Base-by-base conservation (phyloP, 176 grass and related monocot species). In the Dactylis glomerata region DNA sequence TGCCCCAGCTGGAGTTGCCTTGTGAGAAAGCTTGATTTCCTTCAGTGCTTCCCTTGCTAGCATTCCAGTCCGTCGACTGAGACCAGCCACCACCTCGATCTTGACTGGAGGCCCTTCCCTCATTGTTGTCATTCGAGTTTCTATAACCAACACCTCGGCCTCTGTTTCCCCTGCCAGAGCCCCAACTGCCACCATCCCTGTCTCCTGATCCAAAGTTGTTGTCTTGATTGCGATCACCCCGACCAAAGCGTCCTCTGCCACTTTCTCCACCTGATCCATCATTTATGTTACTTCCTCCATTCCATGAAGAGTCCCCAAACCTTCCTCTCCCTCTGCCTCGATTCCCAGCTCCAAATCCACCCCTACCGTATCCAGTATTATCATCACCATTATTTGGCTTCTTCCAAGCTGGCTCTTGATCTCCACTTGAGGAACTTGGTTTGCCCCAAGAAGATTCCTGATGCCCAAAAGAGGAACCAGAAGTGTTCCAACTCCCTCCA, bases 361-460 rank as follows among this genome's bases (percentile, higher is more conserved):
- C 79, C 72, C 77, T 77, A 78, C 78, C 44, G 75, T 77, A 82
- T 82, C 58, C 83, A 86, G 41, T 64, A 40, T 83, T 78, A 79
- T 86, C 83, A 61, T 92, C 83, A 80, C 50, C 67, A 37, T 62
- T 61, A 12, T 81, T 89, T 76, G 83, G 75, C 51, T 76, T 86
- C 50, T 23, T 79, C 90, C 90, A 92, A 78, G 78, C 26, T 73
- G 90, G 44, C 66, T 75, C 86, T 51, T 86, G 82, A 26, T 83
- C 83, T 74, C 86, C 83, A 47, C 33, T 58, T 61, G 79, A 83
- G 74, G 55, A 92, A 34, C 38, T 79, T 52, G 86, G 74, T 75
- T 83, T 92, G 37, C 57, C 46, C 90, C 90, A 92, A 86, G 82
- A 78, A 45, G 82, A 83, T 78, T 38, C 81, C 74, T 78, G 84